A percentile compares a stretch with the other conserved stretches of the same genome.
Evolutionary conservation across 768 basidiomycete genomes (phyloP).

Genomic region (Podaxis carcinomalis): DNA sequence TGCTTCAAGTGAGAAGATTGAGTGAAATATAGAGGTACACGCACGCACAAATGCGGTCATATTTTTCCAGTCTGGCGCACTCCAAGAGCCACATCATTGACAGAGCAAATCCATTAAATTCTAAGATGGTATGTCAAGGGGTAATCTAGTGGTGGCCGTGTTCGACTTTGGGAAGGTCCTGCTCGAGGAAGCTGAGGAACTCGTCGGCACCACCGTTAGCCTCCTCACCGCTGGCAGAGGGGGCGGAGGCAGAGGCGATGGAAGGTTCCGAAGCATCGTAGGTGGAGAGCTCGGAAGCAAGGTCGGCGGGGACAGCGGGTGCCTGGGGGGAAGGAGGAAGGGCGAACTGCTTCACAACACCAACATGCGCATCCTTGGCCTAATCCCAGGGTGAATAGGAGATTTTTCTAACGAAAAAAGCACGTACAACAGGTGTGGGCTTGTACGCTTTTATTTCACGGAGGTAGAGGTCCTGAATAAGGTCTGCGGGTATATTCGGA

Average conservation of each 20-base stretch:
- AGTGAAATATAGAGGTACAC: background rate
- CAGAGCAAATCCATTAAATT: constrained; percentile 8
- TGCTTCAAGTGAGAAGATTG: too few species aligned
- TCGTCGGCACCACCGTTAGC: constrained; percentile 62
- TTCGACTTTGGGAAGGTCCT: constrained; percentile 67
- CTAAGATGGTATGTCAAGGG: constrained; percentile 6
- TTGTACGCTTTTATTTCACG: constrained; percentile 90
- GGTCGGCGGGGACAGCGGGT: constrained; percentile 74
- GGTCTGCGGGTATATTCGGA: constrained; percentile 60
- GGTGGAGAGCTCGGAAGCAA: constrained; percentile 82
- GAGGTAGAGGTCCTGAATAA: constrained; percentile 90
- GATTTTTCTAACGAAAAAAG: background rate
- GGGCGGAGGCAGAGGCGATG: constrained; percentile 32
- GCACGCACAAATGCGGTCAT: background rate
- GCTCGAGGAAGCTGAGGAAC: constrained; percentile 78
- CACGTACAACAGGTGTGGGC: constrained; percentile 65
- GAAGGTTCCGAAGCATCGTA: constrained; percentile 83
- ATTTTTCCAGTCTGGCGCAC: background rate
- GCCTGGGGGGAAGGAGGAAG: constrained; percentile 70
- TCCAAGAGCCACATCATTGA: background rate
- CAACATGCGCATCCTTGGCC: constrained; percentile 90
- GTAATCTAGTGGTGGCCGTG: constrained; percentile 38
- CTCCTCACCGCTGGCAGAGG: constrained; percentile 31
- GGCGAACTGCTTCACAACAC: constrained; percentile 77
- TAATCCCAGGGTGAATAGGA: constrained; percentile 24